phyloP scores from a whole-genome alignment of 139 green algal species.

The Tetratostichococcus sp. region DNA sequence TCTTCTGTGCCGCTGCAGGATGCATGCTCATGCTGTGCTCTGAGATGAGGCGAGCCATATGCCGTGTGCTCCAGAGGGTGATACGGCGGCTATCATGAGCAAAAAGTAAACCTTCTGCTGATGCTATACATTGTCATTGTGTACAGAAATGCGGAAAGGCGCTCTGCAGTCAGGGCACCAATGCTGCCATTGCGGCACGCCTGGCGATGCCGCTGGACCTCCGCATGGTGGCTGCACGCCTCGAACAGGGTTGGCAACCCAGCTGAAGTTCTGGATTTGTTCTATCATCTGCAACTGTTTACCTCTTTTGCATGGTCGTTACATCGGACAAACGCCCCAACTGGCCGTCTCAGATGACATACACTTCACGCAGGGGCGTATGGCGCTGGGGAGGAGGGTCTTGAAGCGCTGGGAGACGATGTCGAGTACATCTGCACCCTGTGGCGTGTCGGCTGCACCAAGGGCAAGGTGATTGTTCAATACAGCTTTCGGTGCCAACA shows the following conservation, averaged over 20 bases:
- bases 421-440: conserved; percentile 34
- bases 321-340: background rate
- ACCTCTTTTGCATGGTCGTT: background rate
- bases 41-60: no score
- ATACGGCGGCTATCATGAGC: no score
- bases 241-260: conserved; percentile 9
- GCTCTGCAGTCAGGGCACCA: conserved; percentile 28
- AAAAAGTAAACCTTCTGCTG: no score
- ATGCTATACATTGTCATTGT: no score
- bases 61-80: no score
- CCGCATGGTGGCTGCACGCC: conserved; percentile 15
- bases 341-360: background rate
- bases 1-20: no score
- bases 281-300: background rate
- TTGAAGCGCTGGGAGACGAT: conserved; percentile 49
- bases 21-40: no score
- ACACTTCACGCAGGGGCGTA: conserved; percentile 26
- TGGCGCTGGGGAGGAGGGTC: conserved; percentile 6
- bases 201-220: conserved; percentile 29
- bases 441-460: conserved; percentile 28
- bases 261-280: no score
- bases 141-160: background rate
- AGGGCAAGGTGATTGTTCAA: no score
- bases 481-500: no score
- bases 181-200: conserved; percentile 26